Evolutionary conservation across 2,329 filamentous ascomycete genomes (phyloP), one percentile per base, ranked within the genome.

Genomic region (Sarocladium oryzae): DNA sequence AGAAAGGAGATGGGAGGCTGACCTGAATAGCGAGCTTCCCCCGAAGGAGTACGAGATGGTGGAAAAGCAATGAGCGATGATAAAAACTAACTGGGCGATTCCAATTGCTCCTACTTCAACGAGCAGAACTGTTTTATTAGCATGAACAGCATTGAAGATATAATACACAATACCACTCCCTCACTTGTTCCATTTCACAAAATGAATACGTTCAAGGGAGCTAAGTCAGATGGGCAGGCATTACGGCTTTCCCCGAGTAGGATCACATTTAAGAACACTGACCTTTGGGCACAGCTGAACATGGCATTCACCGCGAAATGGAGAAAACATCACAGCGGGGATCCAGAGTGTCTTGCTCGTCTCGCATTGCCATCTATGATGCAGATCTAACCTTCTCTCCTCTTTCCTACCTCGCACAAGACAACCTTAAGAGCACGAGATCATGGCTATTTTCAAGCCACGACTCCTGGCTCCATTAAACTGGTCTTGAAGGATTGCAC

Each of bases 1-100:
- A 15, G 51, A 60, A 48, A 53, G 53, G 28, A 53, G 53, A 33
- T 62, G 61, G 61, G 60, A 60, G 16, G 45, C 52, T 15, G 49
- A 53, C 15, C 54, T 56, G 2, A 54, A 57, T 43, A 40, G 52
- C 13, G 61, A 65, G 51, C 38, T 53, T 4, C 24, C 56, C 13
- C 51, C 56, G 15, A 41, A 26, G 16, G 43, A 33, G 3, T 48
- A 48, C 26, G 43, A 48, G 26, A 48, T 48, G 43, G 16, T n/a
- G 16, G 26, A 32, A n/a, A 33, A 21, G 3, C 26, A n/a, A 5
- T 48, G 28, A 48, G 10, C 13, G 20, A 13, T 11, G 16, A 18
- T 13, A 21, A 3, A 30, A 13, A 13, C 13, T 13, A 30, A n/a
- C n/a, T n/a, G n/a, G n/a, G n/a, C n/a, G n/a, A n/a, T n/a, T n/a